phyloP scores from a whole-genome alignment of 2,329 filamentous ascomycete species.

The Hirsutella rhossiliensis region DNA sequence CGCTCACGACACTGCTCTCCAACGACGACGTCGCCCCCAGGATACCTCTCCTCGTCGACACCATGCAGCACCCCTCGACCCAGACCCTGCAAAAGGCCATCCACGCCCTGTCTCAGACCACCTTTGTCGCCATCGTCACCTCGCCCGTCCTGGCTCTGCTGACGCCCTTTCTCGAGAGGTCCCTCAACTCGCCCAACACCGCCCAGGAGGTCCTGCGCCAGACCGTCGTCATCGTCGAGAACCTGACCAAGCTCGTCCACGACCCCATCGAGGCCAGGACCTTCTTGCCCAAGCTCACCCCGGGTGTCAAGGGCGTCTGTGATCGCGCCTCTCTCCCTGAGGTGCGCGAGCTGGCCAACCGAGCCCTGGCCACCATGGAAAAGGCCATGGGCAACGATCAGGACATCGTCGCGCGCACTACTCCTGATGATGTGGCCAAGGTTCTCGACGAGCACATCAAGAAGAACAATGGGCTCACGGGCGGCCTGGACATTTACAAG shows the following conservation, averaged over 20 bases:
- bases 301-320: constrained; percentile 81
- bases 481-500: constrained; percentile 51
- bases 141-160: constrained; percentile 90
- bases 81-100: constrained; percentile 91
- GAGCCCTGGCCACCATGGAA: constrained; percentile 76
- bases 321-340: constrained; percentile 87
- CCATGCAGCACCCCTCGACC: constrained; percentile 86
- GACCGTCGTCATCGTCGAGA: constrained; percentile 93
- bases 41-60: constrained; percentile 83
- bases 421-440: constrained; percentile 60
- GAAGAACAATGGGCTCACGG: constrained; percentile 50
- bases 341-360: constrained; percentile 77
- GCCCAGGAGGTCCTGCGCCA: constrained; percentile 90
- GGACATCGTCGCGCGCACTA: constrained; percentile 53
- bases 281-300: constrained; percentile 88
- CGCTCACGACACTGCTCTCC: constrained; percentile 76
- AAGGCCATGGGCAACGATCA: constrained; percentile 77
- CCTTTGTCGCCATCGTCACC: constrained; percentile 94
- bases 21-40: constrained; percentile 94
- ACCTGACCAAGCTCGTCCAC: constrained; percentile 95
- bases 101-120: constrained; percentile 90
- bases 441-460: constrained; percentile 67
- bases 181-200: constrained; percentile 82
- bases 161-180: constrained; percentile 87
- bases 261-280: constrained; percentile 87